Conservation (phyloP, 2,329 filamentous ascomycete species). For the Onygenales sp. region DNA sequence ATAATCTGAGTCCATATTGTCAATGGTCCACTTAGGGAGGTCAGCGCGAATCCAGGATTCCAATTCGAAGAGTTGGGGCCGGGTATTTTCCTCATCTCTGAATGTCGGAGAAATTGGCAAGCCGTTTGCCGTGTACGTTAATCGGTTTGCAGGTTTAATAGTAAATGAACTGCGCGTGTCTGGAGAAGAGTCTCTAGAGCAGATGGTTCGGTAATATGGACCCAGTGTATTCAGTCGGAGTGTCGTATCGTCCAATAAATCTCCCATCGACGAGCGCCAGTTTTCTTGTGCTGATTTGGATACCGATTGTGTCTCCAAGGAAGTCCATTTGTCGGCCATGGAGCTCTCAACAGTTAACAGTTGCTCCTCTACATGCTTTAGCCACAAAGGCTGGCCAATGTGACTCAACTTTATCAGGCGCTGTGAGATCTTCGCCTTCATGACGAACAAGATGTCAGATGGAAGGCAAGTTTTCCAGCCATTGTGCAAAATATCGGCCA, state of each 20-base stretch:
- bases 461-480: conserved; percentile 7
- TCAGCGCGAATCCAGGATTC: not conserved
- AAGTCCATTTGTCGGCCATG: not conserved
- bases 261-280: not conserved
- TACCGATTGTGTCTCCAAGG: not conserved
- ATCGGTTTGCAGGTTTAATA: not conserved
- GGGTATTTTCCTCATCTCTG: not conserved
- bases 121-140: not conserved
- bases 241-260: not conserved
- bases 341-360: not conserved
- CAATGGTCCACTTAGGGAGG: not conserved
- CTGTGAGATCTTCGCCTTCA: conserved; percentile 34
- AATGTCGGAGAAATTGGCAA: not conserved
- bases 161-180: not conserved
- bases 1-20: not conserved
- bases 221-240: not conserved
- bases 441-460: conserved; percentile 24
- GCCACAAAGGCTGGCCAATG: not conserved
- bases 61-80: not conserved
- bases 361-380: not conserved
- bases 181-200: not conserved
- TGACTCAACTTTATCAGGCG: conserved; percentile 30
- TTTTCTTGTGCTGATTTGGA: not conserved
- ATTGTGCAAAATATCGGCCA: conserved; percentile 26
- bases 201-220: not conserved